These are phyloP conservation scores for Amanita subjunquillea DNA, from an alignment of 768 basidiomycete genomes.

Conservation along the genomic window DNA sequence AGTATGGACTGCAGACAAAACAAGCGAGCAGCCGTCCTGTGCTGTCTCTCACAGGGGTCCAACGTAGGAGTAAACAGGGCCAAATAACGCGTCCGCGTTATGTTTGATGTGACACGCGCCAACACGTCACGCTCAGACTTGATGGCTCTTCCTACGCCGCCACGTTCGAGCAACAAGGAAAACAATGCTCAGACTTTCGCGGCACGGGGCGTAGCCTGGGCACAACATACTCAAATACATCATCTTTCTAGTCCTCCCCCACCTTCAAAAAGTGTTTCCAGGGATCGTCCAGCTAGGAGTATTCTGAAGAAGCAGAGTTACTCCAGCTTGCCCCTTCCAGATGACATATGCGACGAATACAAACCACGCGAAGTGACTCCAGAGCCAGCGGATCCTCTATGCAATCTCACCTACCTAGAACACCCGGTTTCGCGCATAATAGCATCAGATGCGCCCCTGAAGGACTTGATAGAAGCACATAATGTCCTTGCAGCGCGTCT, in stretches of 20 bases:
- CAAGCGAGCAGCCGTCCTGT: not conserved
- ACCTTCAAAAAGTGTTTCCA: constrained; percentile 17
- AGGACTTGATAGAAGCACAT: constrained; percentile 66
- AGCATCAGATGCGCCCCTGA: constrained; percentile 32
- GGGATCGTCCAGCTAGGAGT: constrained; percentile 16
- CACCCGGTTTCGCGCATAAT: constrained; percentile 54
- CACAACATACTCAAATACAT: constrained; percentile 39
- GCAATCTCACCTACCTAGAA: constrained; percentile 53
- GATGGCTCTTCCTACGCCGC: constrained; percentile 53
- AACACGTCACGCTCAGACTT: not conserved
- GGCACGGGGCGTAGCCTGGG: constrained; percentile 36
- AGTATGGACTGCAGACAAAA: not conserved
- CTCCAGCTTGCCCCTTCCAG: constrained; percentile 25
- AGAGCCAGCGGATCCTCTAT: constrained; percentile 63
- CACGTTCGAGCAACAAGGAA: constrained; percentile 34
- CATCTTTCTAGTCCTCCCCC: constrained; percentile 20
- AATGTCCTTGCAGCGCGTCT: constrained; percentile 59
- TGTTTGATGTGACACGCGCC: not conserved
- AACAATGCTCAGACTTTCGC: constrained; percentile 22
- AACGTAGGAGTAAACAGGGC: not conserved
- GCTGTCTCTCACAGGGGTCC: too few relatives aligned
- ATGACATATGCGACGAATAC: constrained; percentile 15
- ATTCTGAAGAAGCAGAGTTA: constrained; percentile 46
- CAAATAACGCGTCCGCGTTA: constrained; percentile 3
- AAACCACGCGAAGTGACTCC: constrained; percentile 57